phyloP scores from a whole-genome alignment of 2,329 filamentous ascomycete genomes.

The Sarocladiaceae sp. region DNA sequence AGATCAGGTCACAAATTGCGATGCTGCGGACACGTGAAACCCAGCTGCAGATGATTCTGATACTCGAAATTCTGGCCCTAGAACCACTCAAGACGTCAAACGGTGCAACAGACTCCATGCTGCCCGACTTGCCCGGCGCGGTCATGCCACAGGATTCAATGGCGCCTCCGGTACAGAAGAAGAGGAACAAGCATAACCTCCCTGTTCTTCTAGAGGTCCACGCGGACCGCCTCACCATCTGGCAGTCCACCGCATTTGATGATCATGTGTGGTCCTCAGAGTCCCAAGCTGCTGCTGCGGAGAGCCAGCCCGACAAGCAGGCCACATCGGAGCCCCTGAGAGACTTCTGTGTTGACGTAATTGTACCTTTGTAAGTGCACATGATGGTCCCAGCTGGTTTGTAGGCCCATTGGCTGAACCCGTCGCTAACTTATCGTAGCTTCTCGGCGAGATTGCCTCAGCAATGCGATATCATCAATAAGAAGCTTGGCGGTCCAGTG shows the following conservation, averaged over 20 bases:
- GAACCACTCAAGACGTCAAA: conserved; percentile 44
- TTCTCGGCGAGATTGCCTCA: conserved; percentile 72
- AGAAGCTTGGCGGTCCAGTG: conserved; percentile 68
- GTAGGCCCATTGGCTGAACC: too few relatives aligned
- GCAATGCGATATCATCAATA: conserved; percentile 62
- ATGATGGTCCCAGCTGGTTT: too few relatives aligned
- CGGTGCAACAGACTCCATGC: conserved; percentile 36
- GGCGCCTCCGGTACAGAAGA: conserved; percentile 38
- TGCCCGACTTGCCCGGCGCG: conserved; percentile 38
- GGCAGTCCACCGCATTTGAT: conserved; percentile 68
- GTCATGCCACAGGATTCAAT: conserved; percentile 24
- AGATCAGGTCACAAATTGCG: conserved; percentile 56
- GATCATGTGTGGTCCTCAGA: conserved; percentile 45
- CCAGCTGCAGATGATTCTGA: conserved; percentile 72
- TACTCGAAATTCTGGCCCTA: conserved; percentile 69
- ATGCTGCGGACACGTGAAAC: conserved; percentile 69
- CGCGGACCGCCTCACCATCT: conserved; percentile 74
- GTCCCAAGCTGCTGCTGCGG: conserved; percentile 29
- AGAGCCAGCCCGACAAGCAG: conserved; percentile 32
- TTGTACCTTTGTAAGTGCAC: conserved; percentile 64
- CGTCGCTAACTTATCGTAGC: conserved; percentile 40
- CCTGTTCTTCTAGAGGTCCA: conserved; percentile 63
- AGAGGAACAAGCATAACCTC: conserved; percentile 57
- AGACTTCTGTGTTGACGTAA: conserved; percentile 74
- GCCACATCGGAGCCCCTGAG: conserved; percentile 56